phyloP scores from a whole-genome alignment of 2,329 filamentous ascomycete species.

The Colletotrichum scovillei region DNA sequence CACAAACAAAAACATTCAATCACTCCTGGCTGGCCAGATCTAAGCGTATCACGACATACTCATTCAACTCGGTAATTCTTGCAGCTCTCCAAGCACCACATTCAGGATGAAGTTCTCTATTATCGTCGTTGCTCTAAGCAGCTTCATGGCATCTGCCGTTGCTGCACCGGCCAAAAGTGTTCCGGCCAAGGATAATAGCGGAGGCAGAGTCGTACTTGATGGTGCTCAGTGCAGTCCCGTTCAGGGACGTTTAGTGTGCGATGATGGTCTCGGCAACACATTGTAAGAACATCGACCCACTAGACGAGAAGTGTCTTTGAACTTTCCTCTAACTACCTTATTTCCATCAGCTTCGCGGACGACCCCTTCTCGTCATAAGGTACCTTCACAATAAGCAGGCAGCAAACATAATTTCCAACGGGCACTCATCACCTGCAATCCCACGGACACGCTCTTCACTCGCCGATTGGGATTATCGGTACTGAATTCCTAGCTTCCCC shows the following conservation, averaged over 20 bases:
- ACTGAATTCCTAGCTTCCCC: background rate
- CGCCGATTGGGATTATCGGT: background rate
- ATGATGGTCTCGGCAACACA: slow-evolving; percentile 21
- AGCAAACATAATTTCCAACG: background rate
- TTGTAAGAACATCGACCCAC: slow-evolving; percentile 5
- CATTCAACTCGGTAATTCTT: background rate
- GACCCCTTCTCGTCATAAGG: slow-evolving; percentile 20
- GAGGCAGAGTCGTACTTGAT: slow-evolving; percentile 14
- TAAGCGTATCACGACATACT: background rate
- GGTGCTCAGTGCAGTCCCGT: slow-evolving; percentile 26
- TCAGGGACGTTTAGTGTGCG: slow-evolving; percentile 23
- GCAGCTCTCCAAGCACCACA: background rate
- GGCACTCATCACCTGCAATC: background rate
- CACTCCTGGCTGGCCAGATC: slow-evolving; percentile 15
- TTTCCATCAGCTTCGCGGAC: slow-evolving; percentile 11
- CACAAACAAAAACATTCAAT: background rate
- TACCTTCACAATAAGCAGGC: background rate
- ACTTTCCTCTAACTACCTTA: background rate
- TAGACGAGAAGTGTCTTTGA: background rate
- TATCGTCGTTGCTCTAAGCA: slow-evolving; percentile 3
- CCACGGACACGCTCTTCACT: background rate
- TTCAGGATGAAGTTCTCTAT: slow-evolving; percentile 7
- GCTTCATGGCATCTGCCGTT: background rate
- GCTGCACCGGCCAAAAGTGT: slow-evolving; percentile 1
- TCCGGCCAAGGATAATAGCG: slow-evolving; percentile 19